A percentile compares a stretch with the other conserved stretches of the same genome.
phyloP scores from a whole-genome alignment of 441 rosid species.

The Adansonia grandidieri region DNA sequence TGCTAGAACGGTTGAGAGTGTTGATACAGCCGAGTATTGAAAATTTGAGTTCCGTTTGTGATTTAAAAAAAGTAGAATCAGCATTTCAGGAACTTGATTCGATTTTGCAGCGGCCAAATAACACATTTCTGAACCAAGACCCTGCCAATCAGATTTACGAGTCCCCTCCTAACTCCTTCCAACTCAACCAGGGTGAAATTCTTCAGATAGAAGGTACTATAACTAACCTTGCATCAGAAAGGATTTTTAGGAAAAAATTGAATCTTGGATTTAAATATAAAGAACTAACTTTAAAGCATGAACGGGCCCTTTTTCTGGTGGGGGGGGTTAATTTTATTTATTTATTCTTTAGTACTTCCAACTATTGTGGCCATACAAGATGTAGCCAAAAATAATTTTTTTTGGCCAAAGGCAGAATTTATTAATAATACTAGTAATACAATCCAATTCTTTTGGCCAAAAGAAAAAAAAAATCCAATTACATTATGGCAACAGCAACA shows the following conservation, averaged over 20 bases:
- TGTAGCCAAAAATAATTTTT: neutral
- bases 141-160: neutral
- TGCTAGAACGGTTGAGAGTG: neutral
- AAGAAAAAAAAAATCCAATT: too few relatives aligned
- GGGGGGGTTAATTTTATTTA: neutral
- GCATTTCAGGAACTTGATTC: neutral
- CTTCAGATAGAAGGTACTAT: neutral
- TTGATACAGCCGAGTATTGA: neutral
- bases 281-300: too few relatives aligned
- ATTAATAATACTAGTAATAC: neutral
- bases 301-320: neutral
- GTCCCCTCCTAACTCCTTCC: neutral
- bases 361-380: neutral
- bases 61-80: neutral
- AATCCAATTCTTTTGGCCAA: neutral
- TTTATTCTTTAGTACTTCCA: neutral
- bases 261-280: too few relatives aligned
- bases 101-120: neutral
- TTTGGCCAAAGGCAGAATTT: neutral
- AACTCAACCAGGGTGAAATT: neutral
- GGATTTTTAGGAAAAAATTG: neutral
- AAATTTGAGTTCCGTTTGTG: neutral
- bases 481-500: neutral
- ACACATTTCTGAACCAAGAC: neutral
- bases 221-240: too few relatives aligned